Conservation (phyloP, 495 filamentous ascomycete species). For the Penicillium pulvis region DNA sequence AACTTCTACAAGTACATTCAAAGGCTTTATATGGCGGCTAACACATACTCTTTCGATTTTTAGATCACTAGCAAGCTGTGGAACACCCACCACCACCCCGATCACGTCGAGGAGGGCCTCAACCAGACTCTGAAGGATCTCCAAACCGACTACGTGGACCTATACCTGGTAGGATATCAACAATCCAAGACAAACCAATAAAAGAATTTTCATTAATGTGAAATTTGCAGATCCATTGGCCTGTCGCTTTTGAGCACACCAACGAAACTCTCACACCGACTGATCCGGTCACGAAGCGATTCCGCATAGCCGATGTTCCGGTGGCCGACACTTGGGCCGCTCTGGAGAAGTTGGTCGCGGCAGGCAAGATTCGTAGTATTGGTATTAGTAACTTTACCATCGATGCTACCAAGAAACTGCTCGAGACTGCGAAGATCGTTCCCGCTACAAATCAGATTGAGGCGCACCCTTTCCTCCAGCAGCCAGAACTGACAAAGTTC, state of each 20-base stretch:
- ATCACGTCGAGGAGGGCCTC: constrained; percentile 41
- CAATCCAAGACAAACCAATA: background rate
- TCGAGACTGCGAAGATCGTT: constrained; percentile 61
- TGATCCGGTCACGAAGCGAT: constrained; percentile 37
- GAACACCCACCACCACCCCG: constrained; percentile 48
- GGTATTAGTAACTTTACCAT: constrained; percentile 79
- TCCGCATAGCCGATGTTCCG: constrained; percentile 37
- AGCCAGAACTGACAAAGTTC: constrained; percentile 53
- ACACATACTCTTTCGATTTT: background rate
- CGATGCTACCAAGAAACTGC: constrained; percentile 62
- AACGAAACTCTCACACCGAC: constrained; percentile 48
- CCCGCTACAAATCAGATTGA: constrained; percentile 86
- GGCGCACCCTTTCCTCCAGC: constrained; percentile 82
- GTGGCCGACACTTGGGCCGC: constrained; percentile 62
- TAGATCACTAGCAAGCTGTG: constrained; percentile 47
- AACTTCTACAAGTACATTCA: background rate
- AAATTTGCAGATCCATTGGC: constrained; percentile 39
- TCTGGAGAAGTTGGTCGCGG: constrained; percentile 67
- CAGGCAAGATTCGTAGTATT: constrained; percentile 72
- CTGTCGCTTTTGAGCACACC: constrained; percentile 62
- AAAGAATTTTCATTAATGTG: background rate
- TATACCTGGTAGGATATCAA: constrained; percentile 45
- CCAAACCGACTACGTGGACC: constrained; percentile 47
- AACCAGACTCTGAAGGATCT: constrained; percentile 46
- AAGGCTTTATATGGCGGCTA: background rate